Conservation (phyloP, 805 yeast genomes). For the Saturnispora sekii region DNA sequence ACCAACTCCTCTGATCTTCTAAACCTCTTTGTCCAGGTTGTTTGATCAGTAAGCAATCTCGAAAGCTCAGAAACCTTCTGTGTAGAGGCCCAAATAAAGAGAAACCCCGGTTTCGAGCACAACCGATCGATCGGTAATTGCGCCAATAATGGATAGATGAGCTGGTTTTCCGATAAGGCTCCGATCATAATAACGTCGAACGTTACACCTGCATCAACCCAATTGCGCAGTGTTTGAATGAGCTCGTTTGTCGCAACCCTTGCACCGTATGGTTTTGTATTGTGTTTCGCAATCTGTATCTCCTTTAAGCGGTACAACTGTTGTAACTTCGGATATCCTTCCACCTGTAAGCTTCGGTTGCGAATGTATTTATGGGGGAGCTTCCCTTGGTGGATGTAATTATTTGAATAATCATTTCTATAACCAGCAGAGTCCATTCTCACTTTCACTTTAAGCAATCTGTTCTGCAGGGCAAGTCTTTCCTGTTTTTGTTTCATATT, state of each 20-base stretch:
- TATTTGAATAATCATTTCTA: conserved; percentile 67
- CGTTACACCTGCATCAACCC: conserved; percentile 54
- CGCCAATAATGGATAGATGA: conserved; percentile 50
- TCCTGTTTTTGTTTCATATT: background rate
- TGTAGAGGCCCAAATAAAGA: conserved; percentile 83
- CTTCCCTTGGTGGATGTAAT: conserved; percentile 52
- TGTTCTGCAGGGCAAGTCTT: background rate
- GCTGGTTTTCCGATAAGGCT: conserved; percentile 67
- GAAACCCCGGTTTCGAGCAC: conserved; percentile 76
- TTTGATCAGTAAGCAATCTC: conserved; percentile 31
- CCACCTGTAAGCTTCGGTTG: conserved; percentile 56
- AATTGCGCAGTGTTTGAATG: conserved; percentile 43
- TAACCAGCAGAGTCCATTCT: conserved; percentile 9
- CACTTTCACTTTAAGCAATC: background rate
- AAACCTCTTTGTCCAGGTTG: conserved; percentile 48
- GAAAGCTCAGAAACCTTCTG: conserved; percentile 57
- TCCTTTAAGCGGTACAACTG: conserved; percentile 56
- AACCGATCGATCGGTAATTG: conserved; percentile 63
- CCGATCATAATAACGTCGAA: conserved; percentile 93
- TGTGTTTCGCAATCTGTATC: conserved; percentile 41
- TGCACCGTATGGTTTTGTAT: conserved; percentile 59
- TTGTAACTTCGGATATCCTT: conserved; percentile 81
- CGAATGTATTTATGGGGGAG: conserved; percentile 57
- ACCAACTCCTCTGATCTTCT: conserved; percentile 86
- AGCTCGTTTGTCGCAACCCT: conserved; percentile 45